Evolutionary conservation across 495 filamentous ascomycete species (phyloP).

Genomic region (Aspergillus funiculosus): DNA sequence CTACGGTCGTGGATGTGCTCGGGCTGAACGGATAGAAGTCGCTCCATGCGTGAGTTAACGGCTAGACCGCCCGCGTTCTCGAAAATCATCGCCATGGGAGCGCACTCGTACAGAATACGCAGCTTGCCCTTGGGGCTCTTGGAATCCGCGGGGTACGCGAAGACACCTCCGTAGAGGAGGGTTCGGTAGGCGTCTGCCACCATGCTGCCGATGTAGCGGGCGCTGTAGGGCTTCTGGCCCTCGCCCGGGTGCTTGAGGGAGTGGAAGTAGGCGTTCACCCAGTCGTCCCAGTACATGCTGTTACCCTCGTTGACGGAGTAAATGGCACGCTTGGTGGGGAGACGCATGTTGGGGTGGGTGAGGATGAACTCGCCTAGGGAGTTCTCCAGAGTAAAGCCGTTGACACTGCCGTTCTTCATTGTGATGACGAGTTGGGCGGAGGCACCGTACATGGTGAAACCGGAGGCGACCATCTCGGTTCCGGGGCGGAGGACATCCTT

Average conservation of each 20-base stretch:
- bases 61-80: slow-evolving; percentile 97
- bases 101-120: slow-evolving; percentile 95
- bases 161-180: slow-evolving; percentile 90
- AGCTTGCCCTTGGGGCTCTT: slow-evolving; percentile 98
- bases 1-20: slow-evolving; percentile 93
- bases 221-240: slow-evolving; percentile 84
- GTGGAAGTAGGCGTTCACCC: slow-evolving; percentile 81
- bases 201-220: slow-evolving; percentile 95
- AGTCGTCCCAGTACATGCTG: slow-evolving; percentile 89
- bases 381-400: slow-evolving; percentile 96
- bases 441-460: slow-evolving; percentile 99
- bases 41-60: slow-evolving; percentile 77
- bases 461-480: slow-evolving; percentile 83
- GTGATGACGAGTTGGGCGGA: slow-evolving; percentile 94
- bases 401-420: slow-evolving; percentile 88
- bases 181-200: slow-evolving; percentile 97
- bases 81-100: slow-evolving; percentile 98
- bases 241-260: slow-evolving; percentile 71
- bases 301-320: slow-evolving; percentile 99
- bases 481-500: slow-evolving; percentile 85
- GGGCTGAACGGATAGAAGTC: slow-evolving; percentile 84
- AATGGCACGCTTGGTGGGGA: slow-evolving; percentile 74
- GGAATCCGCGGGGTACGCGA: slow-evolving; percentile 95
- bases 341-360: slow-evolving; percentile 88
- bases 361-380: slow-evolving; percentile 97